Evolutionary conservation across 1,284 basidiomycete genomes (phyloP), one percentile per base, ranked within the genome.

Genomic region (Irpex sp.): DNA sequence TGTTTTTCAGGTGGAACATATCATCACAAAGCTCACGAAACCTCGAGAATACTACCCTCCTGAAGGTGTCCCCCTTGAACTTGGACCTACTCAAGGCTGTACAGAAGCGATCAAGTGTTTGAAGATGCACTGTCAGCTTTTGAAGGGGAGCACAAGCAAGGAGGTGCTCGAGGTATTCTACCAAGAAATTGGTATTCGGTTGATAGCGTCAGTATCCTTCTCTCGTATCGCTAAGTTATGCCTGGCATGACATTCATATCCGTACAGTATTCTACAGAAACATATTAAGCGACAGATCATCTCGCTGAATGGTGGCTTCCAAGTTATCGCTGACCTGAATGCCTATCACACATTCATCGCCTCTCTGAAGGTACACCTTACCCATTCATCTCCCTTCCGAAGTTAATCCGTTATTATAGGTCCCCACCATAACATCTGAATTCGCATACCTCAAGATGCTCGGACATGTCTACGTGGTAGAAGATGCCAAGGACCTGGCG

Each of bases 101-200:
- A 87, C 81, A 18, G 94, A 97, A 75, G 95, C 96, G 0, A 95
- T 98, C 74, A 89, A 88, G 70, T 97, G 96, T 78, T 85, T 99
- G 49, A 90, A 95, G 76, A 92, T 90, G 84, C 98, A 99, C 82
- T 98, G 97, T 79, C 92, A 93, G 75, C 87, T 99, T 67, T 84
- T 99, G 62, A 94, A 94, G 74, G 97, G 97, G 0, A 98, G 95
- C 74, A 97, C 98, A 43, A 97, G 95, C 78, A 96, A 97, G 80
- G 97, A 99, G 75, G 96, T 99, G 2, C 84, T 99, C 22, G 98
- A 99, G 77, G 97, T 99, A 1, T 99, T 99, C 82, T 96, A 99
- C 80, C 95, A 98, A 82, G 98, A 99, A 82, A 94, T 99, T 64
- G 97, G 97, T 1, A 92, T 98, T 72, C 91, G 98, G 27, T 82